Conservation (phyloP, 768 basidiomycete species). For the Gautieria morchelliformis region DNA sequence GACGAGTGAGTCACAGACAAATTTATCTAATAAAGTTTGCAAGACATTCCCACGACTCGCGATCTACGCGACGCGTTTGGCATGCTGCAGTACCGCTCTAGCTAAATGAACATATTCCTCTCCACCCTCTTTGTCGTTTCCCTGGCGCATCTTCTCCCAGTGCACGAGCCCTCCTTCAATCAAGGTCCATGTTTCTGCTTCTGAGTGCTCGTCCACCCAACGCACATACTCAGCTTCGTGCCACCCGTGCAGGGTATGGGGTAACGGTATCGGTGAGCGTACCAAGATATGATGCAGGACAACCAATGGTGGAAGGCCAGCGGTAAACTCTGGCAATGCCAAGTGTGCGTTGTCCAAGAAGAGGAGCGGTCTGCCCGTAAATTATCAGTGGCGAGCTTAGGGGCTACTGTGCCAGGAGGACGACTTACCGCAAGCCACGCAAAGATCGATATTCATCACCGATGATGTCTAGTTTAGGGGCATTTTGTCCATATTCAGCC, state of each 20-base stretch:
- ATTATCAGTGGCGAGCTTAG: not conserved
- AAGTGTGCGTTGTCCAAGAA: conserved; percentile 78
- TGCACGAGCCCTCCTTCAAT: conserved; percentile 69
- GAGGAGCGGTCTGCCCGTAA: conserved; percentile 56
- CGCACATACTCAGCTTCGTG: conserved; percentile 92
- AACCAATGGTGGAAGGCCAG: conserved; percentile 75
- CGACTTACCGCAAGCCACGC: conserved; percentile 70
- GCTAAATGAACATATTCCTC: conserved; percentile 61
- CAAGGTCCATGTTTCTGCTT: conserved; percentile 70
- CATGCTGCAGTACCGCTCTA: conserved; percentile 49
- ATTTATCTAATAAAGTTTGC: not conserved
- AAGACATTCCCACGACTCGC: not conserved
- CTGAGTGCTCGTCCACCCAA: conserved; percentile 88
- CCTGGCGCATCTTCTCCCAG: conserved; percentile 68
- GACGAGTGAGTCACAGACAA: too few relatives aligned
- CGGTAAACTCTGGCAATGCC: conserved; percentile 54
- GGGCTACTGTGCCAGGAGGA: not conserved
- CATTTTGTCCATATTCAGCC: conserved; percentile 43
- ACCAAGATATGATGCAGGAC: conserved; percentile 91
- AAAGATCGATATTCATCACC: conserved; percentile 84
- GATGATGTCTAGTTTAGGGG: conserved; percentile 59
- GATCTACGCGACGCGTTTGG: conserved; percentile 10
- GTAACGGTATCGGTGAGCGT: conserved; percentile 75
- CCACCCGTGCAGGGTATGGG: conserved; percentile 88
- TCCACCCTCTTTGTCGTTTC: conserved; percentile 41